Evolutionary conservation across 306 rosid genomes (phyloP).

Genomic region (Trichosanthes truncata): DNA sequence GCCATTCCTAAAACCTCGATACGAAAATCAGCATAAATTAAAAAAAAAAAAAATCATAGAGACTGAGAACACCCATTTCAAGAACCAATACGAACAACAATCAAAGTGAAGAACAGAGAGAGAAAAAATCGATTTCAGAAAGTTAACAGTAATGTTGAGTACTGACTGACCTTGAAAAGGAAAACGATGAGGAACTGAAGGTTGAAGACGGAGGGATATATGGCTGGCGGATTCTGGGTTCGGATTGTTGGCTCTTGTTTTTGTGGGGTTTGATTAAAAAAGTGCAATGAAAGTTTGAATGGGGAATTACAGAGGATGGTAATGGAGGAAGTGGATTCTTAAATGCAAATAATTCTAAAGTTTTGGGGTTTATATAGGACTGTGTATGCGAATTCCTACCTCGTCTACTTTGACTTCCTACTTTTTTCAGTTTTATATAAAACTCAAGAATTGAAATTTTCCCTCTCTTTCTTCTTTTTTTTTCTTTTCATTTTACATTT

Average conservation of each 20-base stretch:
- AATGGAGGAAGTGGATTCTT: background rate
- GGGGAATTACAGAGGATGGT: background rate
- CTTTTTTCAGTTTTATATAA: background rate
- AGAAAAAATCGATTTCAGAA: background rate
- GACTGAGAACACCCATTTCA: background rate
- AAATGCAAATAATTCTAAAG: background rate
- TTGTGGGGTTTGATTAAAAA: background rate
- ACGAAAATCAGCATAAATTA: background rate
- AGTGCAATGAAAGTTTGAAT: background rate
- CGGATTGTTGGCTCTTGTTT: background rate
- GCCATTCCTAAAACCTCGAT: background rate
- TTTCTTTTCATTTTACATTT: background rate
- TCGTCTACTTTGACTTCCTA: background rate
- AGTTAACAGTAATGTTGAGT: background rate
- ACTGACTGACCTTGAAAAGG: background rate
- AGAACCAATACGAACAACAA: background rate
- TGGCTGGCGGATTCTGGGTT: background rate
- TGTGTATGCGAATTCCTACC: background rate
- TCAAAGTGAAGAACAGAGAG: background rate
- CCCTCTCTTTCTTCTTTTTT: background rate
- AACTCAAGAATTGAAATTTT: background rate
- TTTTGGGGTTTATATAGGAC: conserved; percentile 7
- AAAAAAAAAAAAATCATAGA: background rate
- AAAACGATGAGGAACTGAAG: background rate
- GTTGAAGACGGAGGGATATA: background rate